Percentiles rank a stretch among this genome's conserved stretches.
Evolutionary conservation across 257 asterid genomes (phyloP).

Genomic region (Cynanchum wilfordii): DNA sequence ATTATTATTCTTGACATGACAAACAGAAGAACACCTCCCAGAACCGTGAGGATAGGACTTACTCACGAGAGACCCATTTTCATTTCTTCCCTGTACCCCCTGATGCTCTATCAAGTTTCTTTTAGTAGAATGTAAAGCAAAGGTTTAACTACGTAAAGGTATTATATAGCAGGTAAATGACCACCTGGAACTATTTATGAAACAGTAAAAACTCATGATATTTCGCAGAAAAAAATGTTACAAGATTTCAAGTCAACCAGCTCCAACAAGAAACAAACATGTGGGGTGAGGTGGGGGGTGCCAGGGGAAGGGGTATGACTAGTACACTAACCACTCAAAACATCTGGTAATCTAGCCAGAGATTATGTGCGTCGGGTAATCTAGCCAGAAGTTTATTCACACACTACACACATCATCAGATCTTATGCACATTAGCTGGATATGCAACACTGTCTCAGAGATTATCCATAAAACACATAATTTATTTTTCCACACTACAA

Average conservation of each 20-base stretch:
- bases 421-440: not conserved
- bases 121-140: not conserved
- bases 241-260: not conserved
- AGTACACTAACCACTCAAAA: not conserved
- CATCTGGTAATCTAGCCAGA: not conserved
- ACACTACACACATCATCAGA: not conserved
- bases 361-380: not conserved
- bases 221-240: not conserved
- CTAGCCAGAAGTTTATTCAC: not conserved
- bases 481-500: constrained; percentile 11
- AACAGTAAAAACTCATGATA: not conserved
- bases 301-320: not conserved
- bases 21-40: not conserved
- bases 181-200: not conserved
- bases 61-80: constrained; percentile 3
- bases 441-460: not conserved
- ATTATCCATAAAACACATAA: not conserved
- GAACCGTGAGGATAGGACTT: not conserved
- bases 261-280: not conserved
- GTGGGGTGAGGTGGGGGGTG: not conserved
- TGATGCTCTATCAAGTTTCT: not conserved
- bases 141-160: no score
- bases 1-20: not conserved
- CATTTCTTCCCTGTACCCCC: not conserved
- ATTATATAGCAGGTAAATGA: not conserved